A percentile compares a stretch with the other conserved stretches of the same genome.
These are phyloP conservation scores for Populus hybrid DNA, from an alignment of 441 rosid genomes.

Conservation along the genomic window DNA sequence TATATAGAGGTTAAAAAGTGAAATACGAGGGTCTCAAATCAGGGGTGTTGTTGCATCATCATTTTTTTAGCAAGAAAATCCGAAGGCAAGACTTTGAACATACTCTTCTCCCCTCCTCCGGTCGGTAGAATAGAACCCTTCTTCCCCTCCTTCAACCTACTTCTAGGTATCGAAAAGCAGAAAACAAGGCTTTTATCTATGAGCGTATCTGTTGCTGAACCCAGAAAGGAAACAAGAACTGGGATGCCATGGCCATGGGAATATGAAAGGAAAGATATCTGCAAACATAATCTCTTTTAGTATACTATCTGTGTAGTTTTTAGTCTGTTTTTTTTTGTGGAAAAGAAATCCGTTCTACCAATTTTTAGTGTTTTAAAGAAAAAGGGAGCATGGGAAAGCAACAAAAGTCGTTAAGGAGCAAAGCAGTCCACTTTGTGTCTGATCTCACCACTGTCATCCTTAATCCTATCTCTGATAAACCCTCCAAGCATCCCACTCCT, in stretches of 20 bases:
- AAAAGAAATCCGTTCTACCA: slow-evolving; percentile 8
- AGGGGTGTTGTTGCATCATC: not conserved
- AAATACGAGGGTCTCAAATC: too few species aligned
- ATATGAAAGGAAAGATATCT: not conserved
- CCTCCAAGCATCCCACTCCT: slow-evolving; percentile 40
- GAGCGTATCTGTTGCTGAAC: not conserved
- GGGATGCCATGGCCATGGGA: not conserved
- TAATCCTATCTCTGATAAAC: slow-evolving; percentile 90
- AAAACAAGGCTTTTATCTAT: not conserved
- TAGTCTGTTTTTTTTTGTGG: not conserved
- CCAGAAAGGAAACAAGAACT: not conserved
- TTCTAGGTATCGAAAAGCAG: not conserved
- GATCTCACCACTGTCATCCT: slow-evolving; percentile 92
- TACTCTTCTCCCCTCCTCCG: slow-evolving; percentile 2
- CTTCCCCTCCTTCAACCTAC: not conserved
- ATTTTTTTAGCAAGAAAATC: not conserved
- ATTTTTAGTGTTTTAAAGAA: not conserved
- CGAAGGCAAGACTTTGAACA: not conserved
- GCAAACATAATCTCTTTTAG: not conserved
- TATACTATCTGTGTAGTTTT: not conserved
- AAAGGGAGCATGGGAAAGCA: slow-evolving; percentile 60
- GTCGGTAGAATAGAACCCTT: not conserved
- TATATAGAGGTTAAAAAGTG: too few species aligned
- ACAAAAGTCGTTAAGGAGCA: slow-evolving; percentile 75
- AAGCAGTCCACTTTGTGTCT: slow-evolving; percentile 88